Base-by-base conservation (phyloP, 1,284 basidiomycete genomes). In the Ustilago crameri region DNA sequence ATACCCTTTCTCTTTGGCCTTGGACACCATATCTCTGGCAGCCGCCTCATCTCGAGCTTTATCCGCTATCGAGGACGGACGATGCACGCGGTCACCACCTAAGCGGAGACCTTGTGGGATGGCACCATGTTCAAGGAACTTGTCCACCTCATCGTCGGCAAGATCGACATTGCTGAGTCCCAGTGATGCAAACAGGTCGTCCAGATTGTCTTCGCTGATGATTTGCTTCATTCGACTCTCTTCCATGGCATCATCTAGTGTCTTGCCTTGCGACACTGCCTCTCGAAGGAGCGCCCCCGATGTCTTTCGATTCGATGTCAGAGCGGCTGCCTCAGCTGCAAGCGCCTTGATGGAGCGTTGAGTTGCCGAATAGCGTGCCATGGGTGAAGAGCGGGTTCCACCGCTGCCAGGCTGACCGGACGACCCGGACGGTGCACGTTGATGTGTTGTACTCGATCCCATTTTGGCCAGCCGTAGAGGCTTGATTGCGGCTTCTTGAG, bases 111-210 rank as follows among this genome's bases (percentile, higher is more conserved):
- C 75, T 37, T 69, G 56, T 3, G 77, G 77, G 24, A 79, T 68
- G 9, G 61, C 58, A n/a, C 79, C 79, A 24, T 70, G 59, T 12
- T 53, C 43, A 4, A 82, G 65, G 55, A 83, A 78, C 7, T 65
- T 74, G 14, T 83, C 79, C 18, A 76, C 78, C 47, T 81, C 76
- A 35, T 70, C 75, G 12, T 76, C 79, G 12, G 50, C 64, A n/a
- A 83, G 61, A 35, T 72, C 66, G 18, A 76, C 58, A 34, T 83
- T 72, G 37, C 54, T 62, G 3, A 83, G 63, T 2, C 81, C 81
- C 4, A 83, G 56, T 10, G 62, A 75, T 1, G 74, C 75, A 20
- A 83, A 75, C 3, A 83, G 67, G 23, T 81, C 79, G 37, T 82
- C 80, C 34, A 74, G 50, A 35, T 74, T 70, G 32, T 77, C 75